Conservation (phyloP, 148 eudicot genomes). For the Persicaria maculosa region DNA sequence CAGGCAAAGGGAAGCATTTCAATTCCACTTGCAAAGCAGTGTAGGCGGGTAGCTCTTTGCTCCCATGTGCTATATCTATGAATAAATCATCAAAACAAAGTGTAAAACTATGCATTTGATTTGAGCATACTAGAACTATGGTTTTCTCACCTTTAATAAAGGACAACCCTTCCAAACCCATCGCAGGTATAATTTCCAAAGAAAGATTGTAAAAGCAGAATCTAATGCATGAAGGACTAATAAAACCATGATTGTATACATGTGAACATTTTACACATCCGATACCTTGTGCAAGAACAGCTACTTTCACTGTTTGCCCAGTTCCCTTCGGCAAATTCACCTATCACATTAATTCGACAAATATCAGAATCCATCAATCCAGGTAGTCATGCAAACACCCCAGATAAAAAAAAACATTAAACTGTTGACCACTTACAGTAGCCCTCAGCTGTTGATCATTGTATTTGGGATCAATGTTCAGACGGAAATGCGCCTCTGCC, state of each 20-base stretch:
- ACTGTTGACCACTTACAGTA: conserved; percentile 42
- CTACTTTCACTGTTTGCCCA: conserved; percentile 77
- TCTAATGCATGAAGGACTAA: not conserved
- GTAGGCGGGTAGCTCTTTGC: not conserved
- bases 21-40: not conserved
- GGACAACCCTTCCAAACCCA: not conserved
- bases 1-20: not conserved
- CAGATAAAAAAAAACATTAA: not conserved
- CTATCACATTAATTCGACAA: conserved; percentile 20
- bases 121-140: not conserved
- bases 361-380: not conserved
- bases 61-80: not conserved
- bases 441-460: conserved; percentile 97
- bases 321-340: conserved; percentile 94
- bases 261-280: not conserved
- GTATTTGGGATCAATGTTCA: conserved; percentile 93
- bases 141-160: not conserved
- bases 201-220: not conserved
- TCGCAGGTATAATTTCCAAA: not conserved
- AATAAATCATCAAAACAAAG: not conserved
- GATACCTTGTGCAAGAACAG: conserved; percentile 94
- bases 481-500: conserved; percentile 91
- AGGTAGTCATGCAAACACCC: not conserved
- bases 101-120: not conserved
- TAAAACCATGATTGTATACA: too few species aligned